Base-by-base conservation (phyloP, 208 protist genomes). In the Balamuthia mandrillaris region DNA sequence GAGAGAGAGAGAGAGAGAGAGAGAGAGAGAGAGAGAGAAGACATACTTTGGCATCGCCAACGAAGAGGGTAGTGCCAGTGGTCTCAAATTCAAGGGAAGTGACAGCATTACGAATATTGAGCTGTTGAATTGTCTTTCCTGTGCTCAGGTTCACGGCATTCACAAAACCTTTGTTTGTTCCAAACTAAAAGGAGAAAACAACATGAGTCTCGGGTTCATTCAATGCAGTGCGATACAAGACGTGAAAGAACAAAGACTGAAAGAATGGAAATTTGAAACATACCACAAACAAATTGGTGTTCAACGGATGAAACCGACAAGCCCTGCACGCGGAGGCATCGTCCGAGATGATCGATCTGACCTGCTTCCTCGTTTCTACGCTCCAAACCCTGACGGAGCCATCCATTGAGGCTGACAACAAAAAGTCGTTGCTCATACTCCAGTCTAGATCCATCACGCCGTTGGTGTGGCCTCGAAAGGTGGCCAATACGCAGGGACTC, bases 251-350 rank as follows among this genome's bases (percentile, higher is more conserved):
- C n/a, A n/a, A n/a, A n/a, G n/a, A n/a, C n/a, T n/a, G n/a, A n/a
- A n/a, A n/a, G n/a, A n/a, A n/a, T n/a, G n/a, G 49, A 56, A 24
- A 24, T n/a, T 56, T 56, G 49, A 1, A 39, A 18, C 52, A 42
- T 65, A 82, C 74, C 3, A 84, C 2, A 27, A 84, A 72, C 31
- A 84, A 72, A 58, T 84, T 84, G 33, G 78, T 70, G 78, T 84
- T 84, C 1, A 84, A 58, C 12, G 78, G 78, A 3, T 58, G 56
- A 33, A 84, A 84, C 14, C 78, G 35, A 29, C 58, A 72, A 12
- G 56, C 51, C 29, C 35, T 27, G 39, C 74, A 82, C 16, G 74
- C 27, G 31, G 51, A 82, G 3, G 18, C 3, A 37, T 82, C 63
- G 33, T 24, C 21, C n/a, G n/a, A n/a, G n/a, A n/a, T n/a, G 33